phyloP scores from a whole-genome alignment of 805 yeast species.

The Zygosaccharomyces lentus region DNA sequence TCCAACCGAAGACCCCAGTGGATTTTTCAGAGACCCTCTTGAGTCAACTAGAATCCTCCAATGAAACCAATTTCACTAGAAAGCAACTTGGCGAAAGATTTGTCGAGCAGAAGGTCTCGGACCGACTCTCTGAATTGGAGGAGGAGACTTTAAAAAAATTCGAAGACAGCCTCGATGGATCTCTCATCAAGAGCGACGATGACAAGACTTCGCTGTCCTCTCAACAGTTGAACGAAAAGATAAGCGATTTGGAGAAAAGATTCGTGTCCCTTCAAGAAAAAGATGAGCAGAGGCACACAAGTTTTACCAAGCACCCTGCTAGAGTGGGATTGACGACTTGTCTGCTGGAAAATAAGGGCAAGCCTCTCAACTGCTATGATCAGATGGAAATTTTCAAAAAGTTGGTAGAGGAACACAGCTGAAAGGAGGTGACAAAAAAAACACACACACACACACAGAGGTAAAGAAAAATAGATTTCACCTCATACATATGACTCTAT shows the following conservation, averaged over 20 bases:
- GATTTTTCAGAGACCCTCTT: conserved; percentile 63
- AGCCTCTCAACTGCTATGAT: conserved; percentile 76
- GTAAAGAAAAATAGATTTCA: conserved; percentile 3
- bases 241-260: conserved; percentile 37
- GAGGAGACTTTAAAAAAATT: conserved; percentile 48
- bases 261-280: conserved; percentile 37
- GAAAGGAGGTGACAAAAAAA: conserved; percentile 3
- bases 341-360: conserved; percentile 53
- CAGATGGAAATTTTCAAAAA: conserved; percentile 67
- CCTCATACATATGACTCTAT: conserved; percentile 6
- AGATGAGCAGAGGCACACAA: conserved; percentile 23
- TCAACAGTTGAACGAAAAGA: conserved; percentile 39
- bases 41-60: conserved; percentile 55
- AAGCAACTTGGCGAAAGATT: conserved; percentile 63
- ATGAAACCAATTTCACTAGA: conserved; percentile 68
- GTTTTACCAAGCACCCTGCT: conserved; percentile 36
- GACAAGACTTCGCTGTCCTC: conserved; percentile 29
- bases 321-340: conserved; percentile 51
- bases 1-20: conserved; percentile 62
- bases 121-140: conserved; percentile 52
- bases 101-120: conserved; percentile 60
- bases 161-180: conserved; percentile 44
- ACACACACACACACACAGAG: conserved; percentile 6
- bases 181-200: conserved; percentile 37
- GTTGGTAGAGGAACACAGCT: conserved; percentile 37